Evolutionary conservation across 257 asterid genomes (phyloP), one percentile per base, ranked within the genome.

Genomic region (Capsicum rhomboideum): DNA sequence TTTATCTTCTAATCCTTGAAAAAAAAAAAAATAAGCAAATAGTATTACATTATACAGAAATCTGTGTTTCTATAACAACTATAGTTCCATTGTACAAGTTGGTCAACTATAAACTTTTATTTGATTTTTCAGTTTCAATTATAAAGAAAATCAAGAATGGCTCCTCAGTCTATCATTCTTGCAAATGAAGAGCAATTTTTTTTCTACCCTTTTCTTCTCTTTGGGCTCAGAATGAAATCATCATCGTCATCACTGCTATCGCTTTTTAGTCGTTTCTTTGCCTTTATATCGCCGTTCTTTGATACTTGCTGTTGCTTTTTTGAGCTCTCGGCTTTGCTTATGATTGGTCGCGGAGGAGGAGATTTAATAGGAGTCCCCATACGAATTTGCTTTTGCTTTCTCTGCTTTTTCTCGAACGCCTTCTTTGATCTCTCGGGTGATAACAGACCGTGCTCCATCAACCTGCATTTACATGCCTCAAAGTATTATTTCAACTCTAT

Each of bases 381-480:
- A 21, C 98, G 87, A 4, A 88, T 90, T 69, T 93, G 97, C 87
- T 94, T 96, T 83, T 90, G 95, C 90, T 96, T 93, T 93, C 91
- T 92, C 89, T 92, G 98, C 86, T 94, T 94, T 85, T 90, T 75
- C 90, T 96, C 99, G 0, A 87, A 90, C 1, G 95, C 98, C 87
- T 82, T 94, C 85, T 85, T 94, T n/a, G 99, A 91, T 77, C 89
- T 91, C 14, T 94, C 99, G 0, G 93, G 96, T 10, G 97, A 90
- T 86, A 96, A 83, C 90, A 95, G 67, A 71, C 98, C 98, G 29
- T 95, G 98, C 86, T 95, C 98, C 98, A 95, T 95, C 91, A 95
- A 69, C 98, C 98, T 95, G 89, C 72, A 83, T 53, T 31, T 49
- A 26, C 81, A 74, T 44, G 58, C 80, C 80, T 74, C 11, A 44